Conservation (phyloP, 2,329 filamentous ascomycete species). For the Verruconis gallopava region DNA sequence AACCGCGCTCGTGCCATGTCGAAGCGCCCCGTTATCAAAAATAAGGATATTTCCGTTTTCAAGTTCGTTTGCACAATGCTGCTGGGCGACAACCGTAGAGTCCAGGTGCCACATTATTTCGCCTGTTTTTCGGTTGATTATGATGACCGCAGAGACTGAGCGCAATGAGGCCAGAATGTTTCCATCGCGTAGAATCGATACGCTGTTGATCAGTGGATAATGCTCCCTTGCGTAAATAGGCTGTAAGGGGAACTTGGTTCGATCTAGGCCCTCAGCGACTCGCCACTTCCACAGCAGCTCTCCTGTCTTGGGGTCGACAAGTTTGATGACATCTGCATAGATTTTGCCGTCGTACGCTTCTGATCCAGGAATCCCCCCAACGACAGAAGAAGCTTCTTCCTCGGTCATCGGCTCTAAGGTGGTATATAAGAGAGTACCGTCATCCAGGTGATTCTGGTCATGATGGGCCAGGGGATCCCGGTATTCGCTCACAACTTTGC, state of each 20-base stretch:
- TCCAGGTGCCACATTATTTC: conserved; percentile 31
- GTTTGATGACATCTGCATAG: conserved; percentile 32
- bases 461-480: conserved; percentile 32
- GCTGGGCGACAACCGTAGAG: conserved; percentile 29
- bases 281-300: conserved; percentile 32
- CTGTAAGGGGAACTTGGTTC: conserved; percentile 27
- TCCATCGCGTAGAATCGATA: conserved; percentile 27
- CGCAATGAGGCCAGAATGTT: conserved; percentile 32
- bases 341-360: conserved; percentile 26
- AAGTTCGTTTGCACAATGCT: conserved; percentile 32
- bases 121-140: conserved; percentile 29
- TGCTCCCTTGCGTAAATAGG: conserved; percentile 29
- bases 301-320: conserved; percentile 24
- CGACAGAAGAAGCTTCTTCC: conserved; percentile 24
- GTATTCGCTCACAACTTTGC: conserved; percentile 28
- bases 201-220: conserved; percentile 34
- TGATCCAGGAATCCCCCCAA: conserved; percentile 29
- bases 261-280: conserved; percentile 28
- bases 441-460: conserved; percentile 33
- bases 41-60: conserved; percentile 31
- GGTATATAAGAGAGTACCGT: conserved; percentile 32
- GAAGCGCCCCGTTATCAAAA: conserved; percentile 35
- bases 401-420: conserved; percentile 27
- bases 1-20: conserved; percentile 26
- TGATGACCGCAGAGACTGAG: conserved; percentile 29